A percentile compares a stretch with the other conserved stretches of the same genome.
Evolutionary conservation across 495 filamentous ascomycete species (phyloP).

Genomic region (Amphirosellinia nigrospora): DNA sequence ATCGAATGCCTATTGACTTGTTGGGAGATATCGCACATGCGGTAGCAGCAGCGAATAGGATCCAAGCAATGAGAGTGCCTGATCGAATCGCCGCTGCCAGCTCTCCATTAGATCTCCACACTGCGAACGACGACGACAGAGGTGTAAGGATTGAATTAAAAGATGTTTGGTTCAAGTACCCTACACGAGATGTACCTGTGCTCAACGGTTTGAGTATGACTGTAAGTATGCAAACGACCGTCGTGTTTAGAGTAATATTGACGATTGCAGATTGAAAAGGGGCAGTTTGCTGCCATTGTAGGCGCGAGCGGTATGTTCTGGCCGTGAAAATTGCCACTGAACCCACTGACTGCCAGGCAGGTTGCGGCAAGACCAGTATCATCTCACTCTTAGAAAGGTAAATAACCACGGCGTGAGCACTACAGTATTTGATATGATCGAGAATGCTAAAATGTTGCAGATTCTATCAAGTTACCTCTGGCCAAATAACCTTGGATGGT

Average conservation of each 20-base stretch:
- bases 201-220: conserved; percentile 58
- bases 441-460: conserved; percentile 35
- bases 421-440: not conserved
- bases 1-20: not conserved
- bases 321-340: not conserved
- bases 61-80: conserved; percentile 52
- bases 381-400: conserved; percentile 67
- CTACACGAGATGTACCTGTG: conserved; percentile 57
- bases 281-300: conserved; percentile 73
- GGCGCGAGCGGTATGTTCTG: conserved; percentile 48
- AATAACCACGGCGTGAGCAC: not conserved
- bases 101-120: conserved; percentile 36
- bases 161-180: conserved; percentile 66
- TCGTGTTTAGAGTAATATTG: conserved; percentile 13
- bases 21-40: conserved; percentile 62
- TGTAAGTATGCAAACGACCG: conserved; percentile 31
- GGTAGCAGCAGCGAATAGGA: conserved; percentile 60
- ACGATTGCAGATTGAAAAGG: conserved; percentile 59
- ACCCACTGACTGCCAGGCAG: conserved; percentile 48
- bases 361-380: conserved; percentile 76
- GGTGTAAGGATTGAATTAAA: conserved; percentile 62
- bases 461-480: conserved; percentile 61
- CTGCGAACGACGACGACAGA: conserved; percentile 46
- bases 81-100: conserved; percentile 31
- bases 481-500: conserved; percentile 58